Evolutionary conservation across 1,284 basidiomycete species (phyloP).

Genomic region (Fomes fomentarius): DNA sequence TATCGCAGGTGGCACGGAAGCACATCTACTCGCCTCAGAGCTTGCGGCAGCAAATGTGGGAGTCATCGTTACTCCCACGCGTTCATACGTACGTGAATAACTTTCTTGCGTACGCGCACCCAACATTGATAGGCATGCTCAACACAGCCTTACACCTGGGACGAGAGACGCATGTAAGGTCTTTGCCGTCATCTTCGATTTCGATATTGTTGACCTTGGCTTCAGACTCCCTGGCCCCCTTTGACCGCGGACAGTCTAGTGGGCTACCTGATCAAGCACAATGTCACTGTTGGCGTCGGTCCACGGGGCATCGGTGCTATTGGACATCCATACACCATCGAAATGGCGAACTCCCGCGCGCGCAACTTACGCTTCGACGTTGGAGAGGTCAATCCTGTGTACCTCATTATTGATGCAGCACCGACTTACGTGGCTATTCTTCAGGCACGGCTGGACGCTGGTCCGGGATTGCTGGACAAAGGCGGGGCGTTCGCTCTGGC

Average conservation of each 20-base stretch:
- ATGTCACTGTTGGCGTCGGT: constrained; percentile 78
- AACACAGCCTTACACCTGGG: constrained; percentile 52
- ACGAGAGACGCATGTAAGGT: constrained; percentile 51
- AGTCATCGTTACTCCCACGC: constrained; percentile 66
- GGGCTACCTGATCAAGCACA: constrained; percentile 61
- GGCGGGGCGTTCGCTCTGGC: constrained; percentile 48
- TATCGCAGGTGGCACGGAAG: constrained; percentile 73
- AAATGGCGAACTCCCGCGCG: constrained; percentile 51
- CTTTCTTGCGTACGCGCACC: background rate
- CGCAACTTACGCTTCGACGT: constrained; percentile 67
- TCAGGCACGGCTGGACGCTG: constrained; percentile 40
- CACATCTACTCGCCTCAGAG: constrained; percentile 76
- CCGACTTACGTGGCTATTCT: background rate
- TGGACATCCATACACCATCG: constrained; percentile 34
- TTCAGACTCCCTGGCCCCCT: constrained; percentile 65
- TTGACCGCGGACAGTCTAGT: constrained; percentile 68
- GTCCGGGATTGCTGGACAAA: constrained; percentile 40
- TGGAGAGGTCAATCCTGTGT: constrained; percentile 46
- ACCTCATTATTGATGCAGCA: constrained; percentile 26
- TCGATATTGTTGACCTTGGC: constrained; percentile 23
- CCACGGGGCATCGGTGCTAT: constrained; percentile 9
- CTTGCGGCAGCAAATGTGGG: constrained; percentile 73
- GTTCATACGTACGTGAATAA: constrained; percentile 46
- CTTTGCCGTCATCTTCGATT: background rate
- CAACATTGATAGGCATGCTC: background rate